phyloP scores from a whole-genome alignment of 306 rosid genomes.

The Castanospermum australe region DNA sequence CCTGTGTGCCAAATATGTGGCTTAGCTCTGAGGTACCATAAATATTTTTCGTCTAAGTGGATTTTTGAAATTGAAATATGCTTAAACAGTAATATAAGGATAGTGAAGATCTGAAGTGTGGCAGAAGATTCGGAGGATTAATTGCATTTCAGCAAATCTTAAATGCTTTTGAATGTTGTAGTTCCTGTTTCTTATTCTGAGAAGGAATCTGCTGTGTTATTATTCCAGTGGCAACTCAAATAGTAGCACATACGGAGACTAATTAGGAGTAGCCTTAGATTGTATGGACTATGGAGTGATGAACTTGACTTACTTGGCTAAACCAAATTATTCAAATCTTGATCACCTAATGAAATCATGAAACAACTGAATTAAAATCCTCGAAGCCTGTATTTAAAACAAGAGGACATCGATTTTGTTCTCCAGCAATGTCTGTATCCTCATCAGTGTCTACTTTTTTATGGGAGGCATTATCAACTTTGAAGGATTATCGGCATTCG shows the following conservation, averaged over 20 bases:
- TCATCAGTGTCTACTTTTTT: not conserved
- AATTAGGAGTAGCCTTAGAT: conserved; percentile 3
- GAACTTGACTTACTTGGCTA: conserved; percentile 12
- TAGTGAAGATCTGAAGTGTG: conserved; percentile 5
- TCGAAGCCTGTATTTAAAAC: not conserved
- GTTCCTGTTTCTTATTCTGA: conserved; percentile 10
- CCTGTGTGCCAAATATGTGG: not conserved
- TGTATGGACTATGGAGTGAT: conserved; percentile 1
- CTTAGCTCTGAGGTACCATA: not conserved
- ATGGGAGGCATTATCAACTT: conserved; percentile 4
- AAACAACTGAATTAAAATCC: not conserved
- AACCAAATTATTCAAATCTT: conserved; percentile 3
- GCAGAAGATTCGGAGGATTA: not conserved
- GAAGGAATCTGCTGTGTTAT: conserved; percentile 8
- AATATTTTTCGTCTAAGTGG: not conserved
- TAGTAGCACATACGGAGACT: conserved; percentile 2
- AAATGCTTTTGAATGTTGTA: conserved; percentile 12
- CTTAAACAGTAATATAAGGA: not conserved
- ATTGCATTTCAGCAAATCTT: not conserved
- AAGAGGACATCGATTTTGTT: not conserved
- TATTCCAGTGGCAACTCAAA: conserved; percentile 7
- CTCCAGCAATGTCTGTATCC: not conserved
- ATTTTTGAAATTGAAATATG: conserved; percentile 5
- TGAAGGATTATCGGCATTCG: conserved; percentile 10
- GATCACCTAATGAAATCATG: conserved; percentile 7